phyloP scores from a whole-genome alignment of 805 yeast genomes.

The Kluyveromyces aestuarii region DNA sequence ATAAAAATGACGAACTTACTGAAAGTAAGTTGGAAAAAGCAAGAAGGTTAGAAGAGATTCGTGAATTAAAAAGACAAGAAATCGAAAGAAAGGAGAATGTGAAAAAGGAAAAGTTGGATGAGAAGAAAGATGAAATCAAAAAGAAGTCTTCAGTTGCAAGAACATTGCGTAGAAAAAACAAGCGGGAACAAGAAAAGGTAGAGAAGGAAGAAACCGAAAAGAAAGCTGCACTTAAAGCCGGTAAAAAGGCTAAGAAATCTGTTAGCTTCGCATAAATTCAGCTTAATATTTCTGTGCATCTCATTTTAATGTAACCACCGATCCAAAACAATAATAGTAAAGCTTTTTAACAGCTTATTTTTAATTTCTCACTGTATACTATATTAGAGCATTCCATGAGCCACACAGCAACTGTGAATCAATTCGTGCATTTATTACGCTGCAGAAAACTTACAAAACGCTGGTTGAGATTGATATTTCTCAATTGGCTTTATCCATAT shows the following conservation, averaged over 20 bases:
- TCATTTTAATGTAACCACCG: not conserved
- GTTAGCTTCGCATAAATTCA: constrained; percentile 40
- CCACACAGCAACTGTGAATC: not conserved
- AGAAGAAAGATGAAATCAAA: constrained; percentile 68
- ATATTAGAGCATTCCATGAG: not conserved
- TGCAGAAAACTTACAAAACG: too few relatives aligned
- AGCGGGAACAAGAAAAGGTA: constrained; percentile 14
- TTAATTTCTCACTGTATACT: not conserved
- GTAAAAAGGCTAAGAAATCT: constrained; percentile 25
- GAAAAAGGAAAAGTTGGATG: constrained; percentile 60
- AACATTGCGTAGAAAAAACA: constrained; percentile 52
- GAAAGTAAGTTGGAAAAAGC: constrained; percentile 90
- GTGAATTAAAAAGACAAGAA: constrained; percentile 81
- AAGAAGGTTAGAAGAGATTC: constrained; percentile 76
- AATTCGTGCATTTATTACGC: not conserved
- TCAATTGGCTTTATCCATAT: too few relatives aligned
- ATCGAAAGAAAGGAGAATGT: constrained; percentile 73
- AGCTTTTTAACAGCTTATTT: too few relatives aligned
- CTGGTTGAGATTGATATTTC: too few relatives aligned
- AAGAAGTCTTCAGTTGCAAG: constrained; percentile 66
- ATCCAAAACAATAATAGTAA: not conserved
- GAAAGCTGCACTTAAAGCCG: constrained; percentile 12
- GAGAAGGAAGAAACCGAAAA: constrained; percentile 7
- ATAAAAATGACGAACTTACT: constrained; percentile 63
- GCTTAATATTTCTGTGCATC: not conserved